Conservation (phyloP, 352 stramenopile genomes). For the Phytophthora vignae region DNA sequence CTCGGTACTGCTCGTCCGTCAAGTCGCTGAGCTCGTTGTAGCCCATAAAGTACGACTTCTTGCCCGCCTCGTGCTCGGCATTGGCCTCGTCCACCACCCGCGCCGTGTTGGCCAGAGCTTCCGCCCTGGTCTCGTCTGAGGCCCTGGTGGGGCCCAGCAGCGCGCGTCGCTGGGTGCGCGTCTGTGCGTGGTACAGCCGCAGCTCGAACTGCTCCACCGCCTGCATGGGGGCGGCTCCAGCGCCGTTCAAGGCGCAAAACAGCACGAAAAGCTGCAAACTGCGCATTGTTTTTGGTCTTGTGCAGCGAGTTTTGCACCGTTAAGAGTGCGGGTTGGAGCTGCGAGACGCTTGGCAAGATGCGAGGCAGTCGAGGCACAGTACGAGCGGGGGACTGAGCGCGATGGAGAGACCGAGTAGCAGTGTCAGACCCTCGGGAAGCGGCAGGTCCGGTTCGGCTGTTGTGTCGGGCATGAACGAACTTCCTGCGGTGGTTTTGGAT, state of each 20-base stretch:
- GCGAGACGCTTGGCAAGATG: constrained; percentile 4
- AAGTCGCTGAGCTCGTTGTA: constrained; percentile 79
- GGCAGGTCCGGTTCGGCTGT: constrained; percentile 6
- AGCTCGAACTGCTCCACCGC: constrained; percentile 35
- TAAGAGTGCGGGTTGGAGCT: constrained; percentile 14
- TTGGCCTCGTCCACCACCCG: constrained; percentile 60
- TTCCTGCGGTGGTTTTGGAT: constrained; percentile 20
- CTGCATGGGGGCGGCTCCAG: constrained; percentile 6
- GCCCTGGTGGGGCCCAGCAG: constrained; percentile 53
- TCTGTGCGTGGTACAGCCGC: constrained; percentile 33
- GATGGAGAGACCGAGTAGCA: constrained; percentile 37
- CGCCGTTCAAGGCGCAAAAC: constrained; percentile 8
- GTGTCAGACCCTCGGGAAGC: constrained; percentile 28
- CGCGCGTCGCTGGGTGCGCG: constrained; percentile 28
- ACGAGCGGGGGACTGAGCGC: constrained; percentile 36
- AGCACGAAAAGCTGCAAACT: constrained; percentile 16
- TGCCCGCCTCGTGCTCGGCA: constrained; percentile 44
- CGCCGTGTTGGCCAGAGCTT: constrained; percentile 53
- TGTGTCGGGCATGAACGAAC: constrained; percentile 17
- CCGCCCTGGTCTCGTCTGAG: constrained; percentile 50
- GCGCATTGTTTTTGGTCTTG: constrained; percentile 21
- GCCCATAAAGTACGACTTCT: constrained; percentile 58
- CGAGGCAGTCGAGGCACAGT: constrained; percentile 36
- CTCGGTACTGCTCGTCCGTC: constrained; percentile 68
- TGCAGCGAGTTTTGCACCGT: constrained; percentile 4